Conservation (phyloP, 1,284 basidiomycete genomes). For the Trichosporon faecale region DNA sequence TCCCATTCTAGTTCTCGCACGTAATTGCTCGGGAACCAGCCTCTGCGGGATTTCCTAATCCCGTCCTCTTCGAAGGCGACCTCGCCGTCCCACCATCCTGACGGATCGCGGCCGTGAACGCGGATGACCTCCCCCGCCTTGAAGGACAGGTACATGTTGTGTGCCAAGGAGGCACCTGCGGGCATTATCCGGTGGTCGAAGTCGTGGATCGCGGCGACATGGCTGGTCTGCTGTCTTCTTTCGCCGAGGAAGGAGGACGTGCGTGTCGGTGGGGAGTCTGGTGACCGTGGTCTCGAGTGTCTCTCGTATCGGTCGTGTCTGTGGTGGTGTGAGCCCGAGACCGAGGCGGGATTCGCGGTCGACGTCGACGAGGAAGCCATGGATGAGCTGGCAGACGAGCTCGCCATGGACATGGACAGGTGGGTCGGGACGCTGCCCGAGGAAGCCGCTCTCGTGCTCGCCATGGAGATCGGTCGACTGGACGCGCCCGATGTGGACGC, state of each 20-base stretch:
- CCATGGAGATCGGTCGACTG: background rate
- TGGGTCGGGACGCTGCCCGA: background rate
- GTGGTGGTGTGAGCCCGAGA: background rate
- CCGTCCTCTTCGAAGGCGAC: slow-evolving; percentile 48
- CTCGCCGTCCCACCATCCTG: slow-evolving; percentile 99
- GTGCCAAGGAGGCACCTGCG: slow-evolving; percentile 47
- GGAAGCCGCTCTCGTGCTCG: background rate
- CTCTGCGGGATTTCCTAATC: slow-evolving; percentile 56
- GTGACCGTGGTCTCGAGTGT: background rate
- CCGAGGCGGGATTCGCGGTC: background rate
- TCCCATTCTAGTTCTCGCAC: slow-evolving; percentile 43
- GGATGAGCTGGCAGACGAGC: background rate
- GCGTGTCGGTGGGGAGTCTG: slow-evolving; percentile 17
- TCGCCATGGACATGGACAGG: background rate
- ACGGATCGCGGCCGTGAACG: slow-evolving; percentile 78
- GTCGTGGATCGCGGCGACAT: slow-evolving; percentile 81
- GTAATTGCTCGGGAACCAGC: slow-evolving; percentile 94
- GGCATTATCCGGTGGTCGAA: slow-evolving; percentile 62
- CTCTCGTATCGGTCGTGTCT: slow-evolving; percentile 1
- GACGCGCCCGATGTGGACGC: background rate
- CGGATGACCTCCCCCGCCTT: slow-evolving; percentile 84
- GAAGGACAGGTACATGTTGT: slow-evolving; percentile 82
- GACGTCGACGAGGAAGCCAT: background rate
- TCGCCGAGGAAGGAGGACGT: slow-evolving; percentile 8
- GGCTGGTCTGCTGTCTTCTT: slow-evolving; percentile 8